These are phyloP conservation scores for Hypoxylon rickii DNA, from an alignment of 495 filamentous ascomycete genomes.

Conservation along the genomic window DNA sequence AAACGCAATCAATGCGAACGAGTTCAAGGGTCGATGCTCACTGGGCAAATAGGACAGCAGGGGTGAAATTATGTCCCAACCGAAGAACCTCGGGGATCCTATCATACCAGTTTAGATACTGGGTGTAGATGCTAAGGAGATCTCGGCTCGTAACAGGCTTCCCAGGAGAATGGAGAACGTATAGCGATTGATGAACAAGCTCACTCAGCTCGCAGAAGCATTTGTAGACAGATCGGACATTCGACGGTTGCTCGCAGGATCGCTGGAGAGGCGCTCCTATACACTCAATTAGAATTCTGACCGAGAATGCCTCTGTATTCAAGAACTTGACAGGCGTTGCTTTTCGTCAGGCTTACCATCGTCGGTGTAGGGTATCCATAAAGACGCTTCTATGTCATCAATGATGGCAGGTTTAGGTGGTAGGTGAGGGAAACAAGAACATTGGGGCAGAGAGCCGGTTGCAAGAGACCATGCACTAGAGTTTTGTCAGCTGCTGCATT, in stretches of 20 bases:
- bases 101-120: constrained; percentile 66
- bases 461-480: constrained; percentile 65
- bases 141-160: constrained; percentile 60
- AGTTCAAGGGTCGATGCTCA: constrained; percentile 45
- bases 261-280: constrained; percentile 51
- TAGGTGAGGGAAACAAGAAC: constrained; percentile 59
- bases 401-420: constrained; percentile 62
- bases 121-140: constrained; percentile 59
- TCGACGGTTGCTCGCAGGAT: constrained; percentile 57
- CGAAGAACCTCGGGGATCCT: constrained; percentile 61
- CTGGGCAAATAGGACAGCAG: constrained; percentile 67
- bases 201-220: constrained; percentile 69
- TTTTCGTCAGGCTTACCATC: constrained; percentile 47
- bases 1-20: constrained; percentile 2
- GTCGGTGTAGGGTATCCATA: constrained; percentile 64
- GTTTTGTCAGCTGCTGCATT: constrained; percentile 31
- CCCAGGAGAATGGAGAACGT: constrained; percentile 64
- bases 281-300: constrained; percentile 11
- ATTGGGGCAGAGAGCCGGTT: constrained; percentile 66
- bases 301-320: not conserved
- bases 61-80: constrained; percentile 62
- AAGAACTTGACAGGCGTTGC: not conserved
- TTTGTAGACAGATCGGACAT: constrained; percentile 61
- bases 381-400: constrained; percentile 55
- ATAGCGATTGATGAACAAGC: constrained; percentile 67